Evolutionary conservation across 2,329 filamentous ascomycete genomes (phyloP).

Genomic region (Zymoseptoria ardabiliae): DNA sequence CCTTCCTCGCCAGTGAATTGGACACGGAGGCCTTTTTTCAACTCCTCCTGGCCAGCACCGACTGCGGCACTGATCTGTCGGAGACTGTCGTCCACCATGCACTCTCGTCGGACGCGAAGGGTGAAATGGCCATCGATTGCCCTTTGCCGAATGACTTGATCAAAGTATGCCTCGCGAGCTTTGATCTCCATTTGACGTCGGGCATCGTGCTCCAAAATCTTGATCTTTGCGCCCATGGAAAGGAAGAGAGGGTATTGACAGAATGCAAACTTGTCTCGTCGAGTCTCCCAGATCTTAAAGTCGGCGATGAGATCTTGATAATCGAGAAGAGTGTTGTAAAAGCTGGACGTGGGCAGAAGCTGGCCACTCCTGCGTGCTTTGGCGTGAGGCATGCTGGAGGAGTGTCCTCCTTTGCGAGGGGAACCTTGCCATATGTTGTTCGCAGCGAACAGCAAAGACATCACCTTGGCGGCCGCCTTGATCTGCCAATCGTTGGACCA

Average conservation of each 20-base stretch:
- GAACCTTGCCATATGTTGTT: conserved; percentile 53
- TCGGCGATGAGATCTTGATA: conserved; percentile 78
- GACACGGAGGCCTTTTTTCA: conserved; percentile 84
- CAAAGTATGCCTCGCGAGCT: conserved; percentile 83
- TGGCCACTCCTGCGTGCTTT: conserved; percentile 43
- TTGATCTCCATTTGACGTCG: conserved; percentile 83
- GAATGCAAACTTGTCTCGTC: conserved; percentile 69
- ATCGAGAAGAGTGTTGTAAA: conserved; percentile 82
- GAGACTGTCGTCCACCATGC: conserved; percentile 80
- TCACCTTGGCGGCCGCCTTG: conserved; percentile 68
- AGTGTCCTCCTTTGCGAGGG: conserved; percentile 5
- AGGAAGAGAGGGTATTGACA: conserved; percentile 90
- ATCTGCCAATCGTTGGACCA: conserved; percentile 89
- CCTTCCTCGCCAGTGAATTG: conserved; percentile 85
- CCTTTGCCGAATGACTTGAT: conserved; percentile 71
- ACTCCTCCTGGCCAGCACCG: conserved; percentile 70
- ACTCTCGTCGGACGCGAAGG: conserved; percentile 72
- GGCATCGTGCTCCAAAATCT: conserved; percentile 81
- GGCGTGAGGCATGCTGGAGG: conserved; percentile 12
- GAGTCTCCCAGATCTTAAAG: conserved; percentile 80
- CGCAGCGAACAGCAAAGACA: conserved; percentile 73
- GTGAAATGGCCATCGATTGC: conserved; percentile 64
- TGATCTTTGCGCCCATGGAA: conserved; percentile 87
- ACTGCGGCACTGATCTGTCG: conserved; percentile 78
- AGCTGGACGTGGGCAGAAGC: conserved; percentile 70